A percentile compares a stretch with the other conserved stretches of the same genome.
These are phyloP conservation scores for Limnanthes douglasii DNA, from an alignment of 345 rosid genomes.

Conservation along the genomic window DNA sequence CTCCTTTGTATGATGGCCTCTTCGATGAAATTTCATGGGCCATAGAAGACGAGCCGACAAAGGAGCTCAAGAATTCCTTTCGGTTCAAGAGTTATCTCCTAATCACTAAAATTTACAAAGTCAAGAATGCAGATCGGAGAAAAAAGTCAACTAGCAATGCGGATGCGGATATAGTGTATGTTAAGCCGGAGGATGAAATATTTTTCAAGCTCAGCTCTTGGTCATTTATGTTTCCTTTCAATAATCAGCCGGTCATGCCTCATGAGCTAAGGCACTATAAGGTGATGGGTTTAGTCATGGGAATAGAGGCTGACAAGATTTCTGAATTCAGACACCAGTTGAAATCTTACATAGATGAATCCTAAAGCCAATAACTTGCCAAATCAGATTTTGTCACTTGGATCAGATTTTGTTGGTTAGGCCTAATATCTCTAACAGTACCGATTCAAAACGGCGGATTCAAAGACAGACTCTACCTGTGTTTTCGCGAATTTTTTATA, in stretches of 20 bases:
- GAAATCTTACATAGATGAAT: slow-evolving; percentile 34
- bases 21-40: slow-evolving; percentile 90
- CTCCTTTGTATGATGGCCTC: slow-evolving; percentile 64
- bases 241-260: slow-evolving; percentile 30
- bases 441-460: no score
- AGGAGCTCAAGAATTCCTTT: slow-evolving; percentile 51
- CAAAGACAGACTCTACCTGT: no score
- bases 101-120: slow-evolving; percentile 71
- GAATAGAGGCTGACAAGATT: slow-evolving; percentile 36
- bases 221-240: slow-evolving; percentile 59
- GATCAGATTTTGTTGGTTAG: no score
- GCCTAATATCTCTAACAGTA: no score
- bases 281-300: slow-evolving; percentile 62
- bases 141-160: slow-evolving; percentile 17
- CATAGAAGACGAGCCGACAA: slow-evolving; percentile 86
- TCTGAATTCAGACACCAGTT: slow-evolving; percentile 39
- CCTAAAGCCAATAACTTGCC: no score
- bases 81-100: slow-evolving; percentile 44
- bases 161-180: slow-evolving; percentile 38
- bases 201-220: slow-evolving; percentile 74
- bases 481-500: no score
- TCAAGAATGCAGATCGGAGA: slow-evolving; percentile 27
- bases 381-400: no score
- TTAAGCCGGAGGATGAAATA: slow-evolving; percentile 83
- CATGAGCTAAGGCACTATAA: slow-evolving; percentile 63